These are phyloP conservation scores for Conticribra guillardii DNA, from an alignment of 108 stramenopile species.

Conservation along the genomic window DNA sequence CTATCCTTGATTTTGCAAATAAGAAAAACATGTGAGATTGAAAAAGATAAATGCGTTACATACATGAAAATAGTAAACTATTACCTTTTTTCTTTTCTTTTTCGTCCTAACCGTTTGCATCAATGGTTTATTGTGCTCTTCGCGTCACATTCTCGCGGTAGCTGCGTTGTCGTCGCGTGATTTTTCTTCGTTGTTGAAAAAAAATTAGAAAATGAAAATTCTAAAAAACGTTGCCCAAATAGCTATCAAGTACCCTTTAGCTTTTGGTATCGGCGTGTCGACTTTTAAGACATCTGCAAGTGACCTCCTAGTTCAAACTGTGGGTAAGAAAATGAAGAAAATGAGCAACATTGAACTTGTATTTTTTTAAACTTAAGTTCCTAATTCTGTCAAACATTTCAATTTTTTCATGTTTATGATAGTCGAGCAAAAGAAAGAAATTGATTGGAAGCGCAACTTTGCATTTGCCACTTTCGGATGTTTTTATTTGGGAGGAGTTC, in stretches of 20 bases:
- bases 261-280: slow-evolving; percentile 83
- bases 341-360: neutral
- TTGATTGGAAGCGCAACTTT: slow-evolving; percentile 90
- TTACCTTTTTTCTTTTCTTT: too few relatives aligned
- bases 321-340: slow-evolving; percentile 3
- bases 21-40: too few relatives aligned
- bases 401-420: neutral
- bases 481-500: slow-evolving; percentile 87
- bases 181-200: too few relatives aligned
- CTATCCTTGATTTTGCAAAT: too few relatives aligned
- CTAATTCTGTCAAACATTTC: neutral
- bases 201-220: too few relatives aligned
- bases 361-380: neutral
- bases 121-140: too few relatives aligned
- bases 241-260: slow-evolving; percentile 76
- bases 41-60: too few relatives aligned
- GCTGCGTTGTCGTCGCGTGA: too few relatives aligned
- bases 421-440: slow-evolving; percentile 71
- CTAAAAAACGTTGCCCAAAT: too few relatives aligned
- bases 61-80: too few relatives aligned
- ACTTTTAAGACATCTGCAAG: slow-evolving; percentile 82
- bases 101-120: too few relatives aligned
- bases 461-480: slow-evolving; percentile 91
- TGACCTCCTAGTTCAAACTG: slow-evolving; percentile 85
- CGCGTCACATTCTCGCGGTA: too few relatives aligned